These are phyloP conservation scores for Phlebopus sp. DNA, from an alignment of 1,284 basidiomycete species.

Conservation along the genomic window DNA sequence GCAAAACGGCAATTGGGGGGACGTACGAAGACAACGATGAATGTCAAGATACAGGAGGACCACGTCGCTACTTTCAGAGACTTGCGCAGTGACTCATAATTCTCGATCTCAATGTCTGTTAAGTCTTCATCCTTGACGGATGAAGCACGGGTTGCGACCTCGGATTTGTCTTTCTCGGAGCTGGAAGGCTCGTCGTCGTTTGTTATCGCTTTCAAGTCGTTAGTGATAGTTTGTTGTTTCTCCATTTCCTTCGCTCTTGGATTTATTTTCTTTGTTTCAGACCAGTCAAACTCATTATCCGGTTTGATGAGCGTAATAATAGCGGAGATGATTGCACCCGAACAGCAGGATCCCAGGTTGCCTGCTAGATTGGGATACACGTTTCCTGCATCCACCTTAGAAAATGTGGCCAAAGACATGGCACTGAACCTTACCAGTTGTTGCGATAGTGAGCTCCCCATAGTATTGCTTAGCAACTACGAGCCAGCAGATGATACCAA, in stretches of 20 bases:
- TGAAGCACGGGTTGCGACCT: background rate
- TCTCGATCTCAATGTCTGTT: constrained; percentile 2
- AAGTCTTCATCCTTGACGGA: constrained; percentile 5
- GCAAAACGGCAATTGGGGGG: background rate
- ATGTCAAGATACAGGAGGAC: constrained; percentile 13
- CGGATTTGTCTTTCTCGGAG: constrained; percentile 11
- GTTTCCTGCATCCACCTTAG: constrained; percentile 13
- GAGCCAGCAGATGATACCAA: constrained; percentile 14
- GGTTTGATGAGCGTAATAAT: constrained; percentile 20
- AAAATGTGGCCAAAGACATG: background rate
- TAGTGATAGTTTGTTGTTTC: background rate
- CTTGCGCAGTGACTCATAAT: constrained; percentile 7
- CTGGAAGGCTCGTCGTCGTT: background rate
- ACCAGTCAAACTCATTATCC: constrained; percentile 24
- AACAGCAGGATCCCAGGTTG: constrained; percentile 25
- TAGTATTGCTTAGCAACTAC: constrained; percentile 16
- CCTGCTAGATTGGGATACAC: constrained; percentile 25
- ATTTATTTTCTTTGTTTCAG: constrained; percentile 15
- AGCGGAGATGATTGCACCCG: constrained; percentile 22
- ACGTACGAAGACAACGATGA: constrained; percentile 15
- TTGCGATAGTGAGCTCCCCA: constrained; percentile 14
- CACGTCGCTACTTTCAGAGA: constrained; percentile 14
- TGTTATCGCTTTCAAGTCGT: constrained; percentile 1
- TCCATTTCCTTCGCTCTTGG: constrained; percentile 12
- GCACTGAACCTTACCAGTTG: constrained; percentile 8